These are phyloP conservation scores for Aureobasidium namibiae DNA, from an alignment of 2,329 filamentous ascomycete genomes.

Conservation along the genomic window DNA sequence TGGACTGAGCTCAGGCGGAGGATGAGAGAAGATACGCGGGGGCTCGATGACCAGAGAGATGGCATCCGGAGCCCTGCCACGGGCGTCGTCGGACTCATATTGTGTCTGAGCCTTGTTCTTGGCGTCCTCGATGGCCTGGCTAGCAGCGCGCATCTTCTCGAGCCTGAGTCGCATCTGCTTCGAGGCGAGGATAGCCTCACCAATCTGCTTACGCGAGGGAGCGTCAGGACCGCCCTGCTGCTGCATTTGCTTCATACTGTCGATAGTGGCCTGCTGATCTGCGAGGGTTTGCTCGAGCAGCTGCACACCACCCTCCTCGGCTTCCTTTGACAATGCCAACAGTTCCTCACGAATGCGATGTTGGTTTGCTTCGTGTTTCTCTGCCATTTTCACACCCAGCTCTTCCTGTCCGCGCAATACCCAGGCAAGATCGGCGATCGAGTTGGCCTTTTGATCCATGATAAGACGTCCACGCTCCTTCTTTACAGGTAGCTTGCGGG, in stretches of 20 bases:
- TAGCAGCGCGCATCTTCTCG: conserved; percentile 6
- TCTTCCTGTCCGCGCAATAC: conserved; percentile 44
- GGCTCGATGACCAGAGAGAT: neutral
- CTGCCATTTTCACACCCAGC: conserved; percentile 18
- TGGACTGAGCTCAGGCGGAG: conserved; percentile 12
- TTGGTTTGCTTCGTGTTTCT: neutral
- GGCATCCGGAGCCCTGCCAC: neutral
- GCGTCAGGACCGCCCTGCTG: neutral
- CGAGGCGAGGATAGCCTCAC: neutral
- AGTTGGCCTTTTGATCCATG: conserved; percentile 59
- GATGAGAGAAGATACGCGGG: conserved; percentile 2
- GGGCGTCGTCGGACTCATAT: neutral
- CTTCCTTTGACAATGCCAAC: conserved; percentile 12
- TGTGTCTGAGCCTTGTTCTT: neutral
- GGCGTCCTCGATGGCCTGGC: neutral
- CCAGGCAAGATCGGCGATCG: conserved; percentile 51
- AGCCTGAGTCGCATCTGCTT: neutral
- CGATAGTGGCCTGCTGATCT: conserved; percentile 4
- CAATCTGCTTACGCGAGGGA: neutral
- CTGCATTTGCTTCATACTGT: neutral
- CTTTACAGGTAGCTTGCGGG: conserved; percentile 18
- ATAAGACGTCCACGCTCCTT: conserved; percentile 39
- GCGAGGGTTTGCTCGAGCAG: neutral
- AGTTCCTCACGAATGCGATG: conserved; percentile 7
- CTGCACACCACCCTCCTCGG: conserved; percentile 4